Conservation (phyloP, 1,139 yeast species). For the Zygotorulaspora mrakii region DNA sequence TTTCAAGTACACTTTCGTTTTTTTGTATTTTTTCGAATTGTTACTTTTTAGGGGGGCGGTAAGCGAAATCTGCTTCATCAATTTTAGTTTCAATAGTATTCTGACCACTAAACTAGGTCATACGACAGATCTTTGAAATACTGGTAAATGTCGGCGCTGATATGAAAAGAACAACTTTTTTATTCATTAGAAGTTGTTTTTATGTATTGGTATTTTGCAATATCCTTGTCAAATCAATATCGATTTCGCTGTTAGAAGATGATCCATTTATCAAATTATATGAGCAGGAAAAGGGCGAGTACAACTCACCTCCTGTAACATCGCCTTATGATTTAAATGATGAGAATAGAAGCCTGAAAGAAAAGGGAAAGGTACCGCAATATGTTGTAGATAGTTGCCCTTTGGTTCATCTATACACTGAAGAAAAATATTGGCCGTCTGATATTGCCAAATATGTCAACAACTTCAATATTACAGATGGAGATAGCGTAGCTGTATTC, state of each 20-base stretch:
- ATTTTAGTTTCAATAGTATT: no score
- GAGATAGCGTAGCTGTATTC: slow-evolving; percentile 15
- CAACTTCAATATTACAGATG: slow-evolving; percentile 49
- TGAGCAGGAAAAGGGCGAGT: slow-evolving; percentile 7
- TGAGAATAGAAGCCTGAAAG: slow-evolving; percentile 25
- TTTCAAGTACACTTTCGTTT: no score
- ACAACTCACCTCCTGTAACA: slow-evolving; percentile 23
- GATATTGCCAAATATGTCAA: slow-evolving; percentile 67
- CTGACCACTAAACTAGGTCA: no score
- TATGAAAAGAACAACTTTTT: background rate
- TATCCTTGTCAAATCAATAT: slow-evolving; percentile 8
- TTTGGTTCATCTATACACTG: slow-evolving; percentile 79
- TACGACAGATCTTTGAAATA: no score
- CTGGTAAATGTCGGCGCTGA: background rate
- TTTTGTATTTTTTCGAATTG: no score
- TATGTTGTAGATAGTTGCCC: slow-evolving; percentile 76
- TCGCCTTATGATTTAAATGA: slow-evolving; percentile 27
- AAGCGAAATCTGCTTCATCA: no score
- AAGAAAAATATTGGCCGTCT: slow-evolving; percentile 82
- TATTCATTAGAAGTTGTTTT: background rate
- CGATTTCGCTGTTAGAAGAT: slow-evolving; percentile 21
- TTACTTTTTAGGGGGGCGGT: no score
- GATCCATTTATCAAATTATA: slow-evolving; percentile 24
- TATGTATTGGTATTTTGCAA: slow-evolving; percentile 4
- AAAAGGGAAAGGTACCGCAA: slow-evolving; percentile 57